Evolutionary conservation across 1,284 basidiomycete species (phyloP).

Genomic region (Takashimella koratensis): DNA sequence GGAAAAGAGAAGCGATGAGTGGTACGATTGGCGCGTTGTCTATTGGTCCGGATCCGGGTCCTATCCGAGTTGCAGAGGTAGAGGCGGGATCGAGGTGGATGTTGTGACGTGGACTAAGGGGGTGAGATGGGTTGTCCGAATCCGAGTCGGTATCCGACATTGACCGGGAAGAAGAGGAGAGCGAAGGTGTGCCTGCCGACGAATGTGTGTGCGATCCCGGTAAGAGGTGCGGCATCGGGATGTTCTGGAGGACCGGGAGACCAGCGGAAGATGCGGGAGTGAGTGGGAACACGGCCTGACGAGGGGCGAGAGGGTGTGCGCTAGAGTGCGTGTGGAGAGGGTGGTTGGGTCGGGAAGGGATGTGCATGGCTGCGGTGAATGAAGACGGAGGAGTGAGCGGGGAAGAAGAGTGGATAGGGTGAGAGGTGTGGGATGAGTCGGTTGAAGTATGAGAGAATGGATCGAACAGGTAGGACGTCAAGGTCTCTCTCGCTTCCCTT

Average conservation of each 20-base stretch:
- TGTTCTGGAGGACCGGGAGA: background rate
- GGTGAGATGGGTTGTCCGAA: too few species aligned
- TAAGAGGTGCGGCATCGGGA: background rate
- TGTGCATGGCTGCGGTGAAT: slow-evolving; percentile 13
- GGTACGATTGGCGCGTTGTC: slow-evolving; percentile 22
- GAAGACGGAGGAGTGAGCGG: slow-evolving; percentile 27
- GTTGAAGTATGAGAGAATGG: slow-evolving; percentile 22
- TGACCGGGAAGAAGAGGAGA: background rate
- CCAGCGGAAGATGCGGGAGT: slow-evolving; percentile 19
- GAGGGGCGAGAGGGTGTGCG: slow-evolving; percentile 1
- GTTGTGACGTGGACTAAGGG: too few species aligned
- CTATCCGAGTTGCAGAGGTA: background rate
- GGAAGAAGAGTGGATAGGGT: background rate
- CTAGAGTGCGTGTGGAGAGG: slow-evolving; percentile 7
- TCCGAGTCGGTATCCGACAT: background rate
- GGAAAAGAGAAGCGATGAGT: slow-evolving; percentile 43
- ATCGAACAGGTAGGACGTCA: slow-evolving; percentile 41
- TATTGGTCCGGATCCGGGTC: background rate
- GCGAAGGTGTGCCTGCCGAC: background rate
- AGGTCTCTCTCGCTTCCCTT: slow-evolving; percentile 42
- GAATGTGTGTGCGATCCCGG: background rate
- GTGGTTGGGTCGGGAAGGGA: slow-evolving; percentile 7
- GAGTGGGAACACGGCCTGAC: slow-evolving; percentile 10
- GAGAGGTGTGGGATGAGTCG: slow-evolving; percentile 2
- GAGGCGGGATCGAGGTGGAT: background rate